Percentiles rank a stretch among this genome's conserved stretches.
Conservation (phyloP, 805 yeast genomes). For the Metschnikowia picachoensis region DNA sequence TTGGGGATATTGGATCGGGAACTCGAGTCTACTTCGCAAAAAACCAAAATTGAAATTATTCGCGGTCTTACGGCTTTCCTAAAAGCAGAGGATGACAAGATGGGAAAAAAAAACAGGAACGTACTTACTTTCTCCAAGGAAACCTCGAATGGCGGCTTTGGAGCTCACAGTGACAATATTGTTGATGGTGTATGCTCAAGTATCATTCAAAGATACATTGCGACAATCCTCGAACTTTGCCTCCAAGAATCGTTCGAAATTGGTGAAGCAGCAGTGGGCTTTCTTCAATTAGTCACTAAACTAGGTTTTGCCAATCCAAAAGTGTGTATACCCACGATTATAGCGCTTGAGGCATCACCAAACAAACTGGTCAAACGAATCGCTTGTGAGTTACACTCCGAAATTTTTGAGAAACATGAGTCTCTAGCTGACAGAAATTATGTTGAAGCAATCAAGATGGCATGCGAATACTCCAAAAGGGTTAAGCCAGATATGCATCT, state of each 20-base stretch:
- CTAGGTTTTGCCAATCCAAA: slow-evolving; percentile 77
- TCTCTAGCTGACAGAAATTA: slow-evolving; percentile 65
- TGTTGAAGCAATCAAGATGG: slow-evolving; percentile 56
- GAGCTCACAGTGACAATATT: slow-evolving; percentile 42
- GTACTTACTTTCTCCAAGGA: slow-evolving; percentile 42
- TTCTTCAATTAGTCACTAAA: slow-evolving; percentile 52
- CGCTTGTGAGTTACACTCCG: slow-evolving; percentile 52
- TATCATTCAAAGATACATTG: slow-evolving; percentile 59
- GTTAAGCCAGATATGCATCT: slow-evolving; percentile 16
- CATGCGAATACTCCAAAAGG: slow-evolving; percentile 42
- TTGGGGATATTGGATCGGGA: slow-evolving; percentile 50
- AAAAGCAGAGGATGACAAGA: slow-evolving; percentile 49
- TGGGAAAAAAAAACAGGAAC: slow-evolving; percentile 42
- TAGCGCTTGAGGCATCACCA: slow-evolving; percentile 62
- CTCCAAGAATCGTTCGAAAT: slow-evolving; percentile 41
- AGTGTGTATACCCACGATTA: slow-evolving; percentile 59
- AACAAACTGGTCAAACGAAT: slow-evolving; percentile 38
- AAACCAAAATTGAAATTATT: slow-evolving; percentile 48
- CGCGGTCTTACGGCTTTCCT: slow-evolving; percentile 58
- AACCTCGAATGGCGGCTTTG: slow-evolving; percentile 41
- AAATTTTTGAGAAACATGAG: slow-evolving; percentile 62
- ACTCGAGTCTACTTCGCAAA: slow-evolving; percentile 34
- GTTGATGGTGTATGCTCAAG: slow-evolving; percentile 62
- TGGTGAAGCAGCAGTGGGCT: slow-evolving; percentile 50
- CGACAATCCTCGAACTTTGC: slow-evolving; percentile 46